Evolutionary conservation across 202 grass and related monocot species (phyloP).

Genomic region (Zoysia matrella): DNA sequence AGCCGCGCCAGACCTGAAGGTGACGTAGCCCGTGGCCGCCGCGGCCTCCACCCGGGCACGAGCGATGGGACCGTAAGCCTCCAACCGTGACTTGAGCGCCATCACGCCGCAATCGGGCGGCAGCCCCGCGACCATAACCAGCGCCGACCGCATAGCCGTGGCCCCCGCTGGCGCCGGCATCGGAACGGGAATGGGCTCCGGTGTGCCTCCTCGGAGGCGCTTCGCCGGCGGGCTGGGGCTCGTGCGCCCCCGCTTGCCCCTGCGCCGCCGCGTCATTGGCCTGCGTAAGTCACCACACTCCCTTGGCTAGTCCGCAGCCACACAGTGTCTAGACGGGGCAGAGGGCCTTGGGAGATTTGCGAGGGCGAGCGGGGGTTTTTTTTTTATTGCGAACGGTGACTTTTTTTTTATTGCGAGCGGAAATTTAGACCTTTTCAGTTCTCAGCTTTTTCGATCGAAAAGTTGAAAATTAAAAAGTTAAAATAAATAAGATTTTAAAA

Average conservation of each 20-base stretch:
- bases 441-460: no score
- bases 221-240: slow-evolving; percentile 43
- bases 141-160: slow-evolving; percentile 28
- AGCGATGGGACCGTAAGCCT: slow-evolving; percentile 65
- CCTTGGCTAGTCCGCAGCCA: background rate
- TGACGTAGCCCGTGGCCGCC: slow-evolving; percentile 64
- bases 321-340: background rate
- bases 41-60: slow-evolving; percentile 61
- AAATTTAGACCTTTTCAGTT: no score
- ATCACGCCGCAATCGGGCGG: slow-evolving; percentile 72
- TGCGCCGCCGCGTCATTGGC: slow-evolving; percentile 53
- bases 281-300: background rate
- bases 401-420: no score
- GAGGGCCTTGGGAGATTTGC: background rate
- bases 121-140: slow-evolving; percentile 73
- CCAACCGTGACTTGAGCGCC: slow-evolving; percentile 65
- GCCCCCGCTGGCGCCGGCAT: background rate
- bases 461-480: no score
- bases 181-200: background rate
- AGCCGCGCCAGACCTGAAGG: slow-evolving; percentile 59
- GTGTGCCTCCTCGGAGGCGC: slow-evolving; percentile 40
- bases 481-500: no score
- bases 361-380: background rate
- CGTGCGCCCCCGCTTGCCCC: slow-evolving; percentile 59
- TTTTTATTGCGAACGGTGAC: no score